Evolutionary conservation across 371 early-diverging fungal species (phyloP), one percentile per base, ranked within the genome.

Genomic region (Mucor irregularis): DNA sequence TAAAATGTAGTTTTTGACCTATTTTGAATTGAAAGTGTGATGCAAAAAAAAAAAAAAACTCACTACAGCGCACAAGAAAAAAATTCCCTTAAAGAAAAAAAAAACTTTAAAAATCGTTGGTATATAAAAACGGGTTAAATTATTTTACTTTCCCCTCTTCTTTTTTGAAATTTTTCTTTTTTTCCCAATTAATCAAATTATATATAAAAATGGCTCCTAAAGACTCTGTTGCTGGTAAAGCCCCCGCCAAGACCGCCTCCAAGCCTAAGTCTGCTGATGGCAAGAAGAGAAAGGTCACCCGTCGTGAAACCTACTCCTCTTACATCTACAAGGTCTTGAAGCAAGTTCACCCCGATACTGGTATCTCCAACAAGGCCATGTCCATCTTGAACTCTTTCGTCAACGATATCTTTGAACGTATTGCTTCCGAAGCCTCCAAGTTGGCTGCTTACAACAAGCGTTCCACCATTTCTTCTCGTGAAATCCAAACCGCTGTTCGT

Each of bases 321-420:
- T 95, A 93, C 87, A 95, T 95, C 82, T 94, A 93, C 89, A 92
- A 92, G 84, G 97, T 97, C 62, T 80, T 97, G 73, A 92, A 92
- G 83, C 97, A 97, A 78, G 95, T 95, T 55, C 96, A 97, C 85
- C 95, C 96, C 65, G 96, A 97, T 68, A 92, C 92, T 57, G 95
- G 96, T 82, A 94, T 97, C 84, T 94, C 95, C 81, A 94, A 93
- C 93, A 95, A 95, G 89, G 95, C 95, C 84, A 97, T 97, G 97
- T 90, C 91, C 57, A 95, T 97, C 78, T 83, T 97, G 80, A 95
- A 97, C 93, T 94, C 95, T 44, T 97, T 97, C 72, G 95, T 97
- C 73, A 90, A 92, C 82, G 97, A 97, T 72, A 94, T 97, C 78
- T 97, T 95, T 67, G 94, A 94, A 77, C 92, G 94, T 61, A 92